phyloP scores from a whole-genome alignment of 306 rosid genomes.

The Alnus rubra region DNA sequence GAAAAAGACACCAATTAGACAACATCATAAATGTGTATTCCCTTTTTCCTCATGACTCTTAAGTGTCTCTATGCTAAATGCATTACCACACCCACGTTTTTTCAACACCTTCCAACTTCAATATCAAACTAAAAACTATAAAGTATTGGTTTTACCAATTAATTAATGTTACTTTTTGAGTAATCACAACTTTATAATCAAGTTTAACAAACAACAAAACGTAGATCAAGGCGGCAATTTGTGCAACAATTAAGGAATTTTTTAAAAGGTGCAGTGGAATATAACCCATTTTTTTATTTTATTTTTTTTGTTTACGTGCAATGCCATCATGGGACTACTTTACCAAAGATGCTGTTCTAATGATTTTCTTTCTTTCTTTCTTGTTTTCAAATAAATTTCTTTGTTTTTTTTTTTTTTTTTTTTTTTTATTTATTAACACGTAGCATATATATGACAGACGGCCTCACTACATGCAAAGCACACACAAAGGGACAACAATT shows the following conservation, averaged over 20 bases:
- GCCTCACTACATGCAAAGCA: no score
- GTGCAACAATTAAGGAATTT: conserved; percentile 30
- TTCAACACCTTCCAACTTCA: no score
- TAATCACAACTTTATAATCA: conserved; percentile 11
- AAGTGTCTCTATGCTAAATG: background rate
- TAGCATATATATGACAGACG: no score
- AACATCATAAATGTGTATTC: conserved; percentile 39
- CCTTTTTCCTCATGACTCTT: background rate
- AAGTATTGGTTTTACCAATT: background rate
- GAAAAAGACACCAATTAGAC: conserved; percentile 23
- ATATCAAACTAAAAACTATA: background rate
- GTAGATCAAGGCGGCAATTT: conserved; percentile 21
- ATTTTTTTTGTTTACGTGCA: no score
- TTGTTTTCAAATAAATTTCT: no score
- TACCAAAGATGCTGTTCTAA: no score
- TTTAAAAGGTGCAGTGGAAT: background rate
- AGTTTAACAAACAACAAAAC: background rate
- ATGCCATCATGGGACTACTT: no score
- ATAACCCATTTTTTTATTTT: no score
- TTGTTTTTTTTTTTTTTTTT: no score
- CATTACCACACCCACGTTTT: background rate
- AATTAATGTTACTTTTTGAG: conserved; percentile 1
- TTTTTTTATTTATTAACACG: no score
- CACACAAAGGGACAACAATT: no score
- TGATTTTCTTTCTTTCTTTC: no score